Percentiles rank a stretch among this genome's conserved stretches.
These are phyloP conservation scores for Alternaria arbusti DNA, from an alignment of 2,329 filamentous ascomycete genomes.

Conservation along the genomic window DNA sequence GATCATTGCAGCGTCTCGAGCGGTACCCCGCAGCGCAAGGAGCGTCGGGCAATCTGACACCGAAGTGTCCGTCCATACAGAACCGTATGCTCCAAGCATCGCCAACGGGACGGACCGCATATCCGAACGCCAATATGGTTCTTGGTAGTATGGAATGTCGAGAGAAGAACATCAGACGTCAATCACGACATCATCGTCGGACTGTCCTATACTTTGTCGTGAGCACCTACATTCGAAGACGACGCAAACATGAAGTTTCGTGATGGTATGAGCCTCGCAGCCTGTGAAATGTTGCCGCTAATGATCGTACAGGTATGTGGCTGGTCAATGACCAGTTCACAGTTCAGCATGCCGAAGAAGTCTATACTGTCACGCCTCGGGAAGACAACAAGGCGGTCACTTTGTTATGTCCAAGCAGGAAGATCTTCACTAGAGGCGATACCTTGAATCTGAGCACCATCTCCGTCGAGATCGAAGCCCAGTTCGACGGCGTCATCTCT, in stretches of 20 bases:
- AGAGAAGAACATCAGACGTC: not conserved
- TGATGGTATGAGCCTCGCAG: conserved; percentile 54
- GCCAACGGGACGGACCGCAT: conserved; percentile 25
- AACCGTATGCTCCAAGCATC: not conserved
- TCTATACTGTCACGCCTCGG: conserved; percentile 60
- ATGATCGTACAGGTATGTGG: conserved; percentile 63
- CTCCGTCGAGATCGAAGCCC: conserved; percentile 63
- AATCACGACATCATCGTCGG: not conserved
- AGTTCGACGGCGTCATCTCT: conserved; percentile 65
- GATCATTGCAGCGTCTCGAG: not conserved
- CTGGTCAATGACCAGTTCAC: conserved; percentile 65
- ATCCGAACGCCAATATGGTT: conserved; percentile 16
- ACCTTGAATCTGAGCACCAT: conserved; percentile 63
- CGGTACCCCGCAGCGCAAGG: conserved; percentile 15
- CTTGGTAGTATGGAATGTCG: not conserved
- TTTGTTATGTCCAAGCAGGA: conserved; percentile 64
- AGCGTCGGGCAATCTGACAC: conserved; percentile 22
- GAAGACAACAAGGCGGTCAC: conserved; percentile 56
- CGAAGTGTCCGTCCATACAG: conserved; percentile 34
- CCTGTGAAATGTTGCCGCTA: conserved; percentile 2
- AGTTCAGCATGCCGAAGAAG: conserved; percentile 70
- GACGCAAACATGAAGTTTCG: conserved; percentile 63
- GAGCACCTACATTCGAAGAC: not conserved
- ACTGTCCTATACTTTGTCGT: not conserved
- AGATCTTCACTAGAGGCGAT: conserved; percentile 62